phyloP scores from a whole-genome alignment of 257 asterid genomes.

The Nicotiana benthamiana region DNA sequence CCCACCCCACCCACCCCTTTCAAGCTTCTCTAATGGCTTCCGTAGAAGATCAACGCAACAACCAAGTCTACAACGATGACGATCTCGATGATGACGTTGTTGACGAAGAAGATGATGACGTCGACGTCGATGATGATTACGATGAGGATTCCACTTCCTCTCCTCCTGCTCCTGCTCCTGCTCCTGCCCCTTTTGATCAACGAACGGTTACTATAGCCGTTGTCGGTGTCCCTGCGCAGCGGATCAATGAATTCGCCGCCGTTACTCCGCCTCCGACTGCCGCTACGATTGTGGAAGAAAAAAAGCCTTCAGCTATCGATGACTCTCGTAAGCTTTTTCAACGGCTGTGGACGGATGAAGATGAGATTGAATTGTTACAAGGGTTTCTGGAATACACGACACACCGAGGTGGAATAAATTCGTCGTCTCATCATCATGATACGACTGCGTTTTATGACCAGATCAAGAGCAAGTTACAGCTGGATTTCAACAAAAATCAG shows the following conservation, averaged over 20 bases:
- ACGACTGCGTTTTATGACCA: constrained; percentile 87
- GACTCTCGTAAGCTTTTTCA: constrained; percentile 85
- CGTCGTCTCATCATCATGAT: constrained; percentile 69
- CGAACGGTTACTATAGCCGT: constrained; percentile 54
- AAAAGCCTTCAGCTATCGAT: constrained; percentile 46
- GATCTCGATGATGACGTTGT: neutral
- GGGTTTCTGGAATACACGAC: constrained; percentile 81
- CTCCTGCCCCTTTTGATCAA: no score
- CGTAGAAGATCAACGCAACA: constrained; percentile 2
- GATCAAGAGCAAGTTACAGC: constrained; percentile 80
- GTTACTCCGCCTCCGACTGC: neutral
- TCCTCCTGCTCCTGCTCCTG: constrained; percentile 23
- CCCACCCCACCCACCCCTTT: neutral
- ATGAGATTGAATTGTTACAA: constrained; percentile 83
- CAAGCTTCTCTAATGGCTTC: constrained; percentile 20
- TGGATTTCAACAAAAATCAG: constrained; percentile 86
- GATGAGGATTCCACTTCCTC: constrained; percentile 62
- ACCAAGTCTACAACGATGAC: constrained; percentile 11
- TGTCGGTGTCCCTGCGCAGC: constrained; percentile 24
- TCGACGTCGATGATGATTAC: constrained; percentile 49
- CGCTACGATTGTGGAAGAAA: constrained; percentile 15
- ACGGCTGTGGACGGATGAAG: constrained; percentile 92
- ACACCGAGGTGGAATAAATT: constrained; percentile 51
- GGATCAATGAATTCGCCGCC: constrained; percentile 14
- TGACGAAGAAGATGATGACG: constrained; percentile 25